Evolutionary conservation across 306 rosid species (phyloP), one percentile per base, ranked within the genome.

Genomic region (Casuarina cunninghamiana): DNA sequence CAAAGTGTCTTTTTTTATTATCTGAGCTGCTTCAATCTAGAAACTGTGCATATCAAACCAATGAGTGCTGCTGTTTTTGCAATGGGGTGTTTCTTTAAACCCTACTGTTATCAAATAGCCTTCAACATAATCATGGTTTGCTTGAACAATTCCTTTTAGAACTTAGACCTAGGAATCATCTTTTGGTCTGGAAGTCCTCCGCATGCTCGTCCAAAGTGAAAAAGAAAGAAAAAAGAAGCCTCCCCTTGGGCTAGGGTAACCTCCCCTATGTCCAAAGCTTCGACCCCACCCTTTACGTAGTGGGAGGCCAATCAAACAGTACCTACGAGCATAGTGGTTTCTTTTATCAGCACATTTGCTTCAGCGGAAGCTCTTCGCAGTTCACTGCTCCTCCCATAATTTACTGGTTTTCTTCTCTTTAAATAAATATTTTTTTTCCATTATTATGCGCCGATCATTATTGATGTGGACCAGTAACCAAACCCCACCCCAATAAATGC

Each of bases 401-500:
- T 26, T 26, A 26, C 32, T 26, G 15, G 5, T 21, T 58, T 58
- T 19, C 9, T 19, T 57, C 26, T 57, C 10, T 57, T 19, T 57
- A 10, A 7, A 49, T 3, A 35, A 10, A 26, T 19, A 17, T 41
- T 0, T 21, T 21, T 21, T 78, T 13, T 45, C 26, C 37, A 60
- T 42, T 5, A 35, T 41, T 60, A 54, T 42, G 58, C 17, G 15
- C 49, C 61, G 49, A 69, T 61, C 10, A 50, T 38, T 75, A 38
- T 75, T 15, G 62, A 11, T 69, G 10, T 68, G 76, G 32, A 26
- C 32, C 32, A 26, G 32, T 26, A 67, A 66, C 79, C 74, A 74
- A 26, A 5, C 12, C 32, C 10, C 65, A 21, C 12, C 61, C 51
- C 69, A n/a, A 67, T 67, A 67, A 39, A 53, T 42, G 32, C 19